These are phyloP conservation scores for Botrytis aclada DNA, from an alignment of 2,329 filamentous ascomycete species.

Conservation along the genomic window DNA sequence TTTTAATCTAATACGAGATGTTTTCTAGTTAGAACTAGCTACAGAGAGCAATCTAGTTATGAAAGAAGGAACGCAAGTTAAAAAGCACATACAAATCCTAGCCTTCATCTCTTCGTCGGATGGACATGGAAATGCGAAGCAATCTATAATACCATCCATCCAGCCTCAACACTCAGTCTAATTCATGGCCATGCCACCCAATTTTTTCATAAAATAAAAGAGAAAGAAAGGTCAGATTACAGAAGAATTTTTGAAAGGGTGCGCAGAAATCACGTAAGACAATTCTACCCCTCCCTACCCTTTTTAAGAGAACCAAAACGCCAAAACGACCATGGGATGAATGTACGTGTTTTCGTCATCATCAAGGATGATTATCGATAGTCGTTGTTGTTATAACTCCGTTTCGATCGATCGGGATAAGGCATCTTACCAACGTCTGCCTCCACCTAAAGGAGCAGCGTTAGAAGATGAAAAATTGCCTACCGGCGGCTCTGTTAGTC, in stretches of 20 bases:
- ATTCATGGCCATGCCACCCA: conserved; percentile 16
- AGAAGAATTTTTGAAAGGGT: conserved; percentile 24
- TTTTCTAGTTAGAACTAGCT: conserved; percentile 12
- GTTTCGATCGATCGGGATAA: conserved; percentile 19
- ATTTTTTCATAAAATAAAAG: conserved; percentile 29
- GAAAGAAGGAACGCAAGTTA: background rate
- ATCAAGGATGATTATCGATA: conserved; percentile 22
- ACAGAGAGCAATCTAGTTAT: conserved; percentile 11
- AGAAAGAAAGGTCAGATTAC: conserved; percentile 26
- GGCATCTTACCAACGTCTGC: conserved; percentile 53
- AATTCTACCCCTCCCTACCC: conserved; percentile 31
- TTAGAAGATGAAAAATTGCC: conserved; percentile 56
- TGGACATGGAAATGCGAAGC: conserved; percentile 12
- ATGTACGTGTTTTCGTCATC: conserved; percentile 26
- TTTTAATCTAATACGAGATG: conserved; percentile 10
- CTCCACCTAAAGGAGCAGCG: conserved; percentile 53
- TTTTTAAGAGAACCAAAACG: conserved; percentile 32
- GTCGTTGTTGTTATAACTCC: conserved; percentile 10
- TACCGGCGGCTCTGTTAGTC: conserved; percentile 40
- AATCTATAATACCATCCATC: conserved; percentile 20
- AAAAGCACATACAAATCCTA: conserved; percentile 15
- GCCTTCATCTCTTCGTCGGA: conserved; percentile 5
- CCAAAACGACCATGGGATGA: conserved; percentile 35
- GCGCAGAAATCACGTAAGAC: conserved; percentile 27
- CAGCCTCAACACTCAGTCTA: conserved; percentile 14